Evolutionary conservation across 2,329 filamentous ascomycete species (phyloP).

Genomic region (Apiospora malaysiana): DNA sequence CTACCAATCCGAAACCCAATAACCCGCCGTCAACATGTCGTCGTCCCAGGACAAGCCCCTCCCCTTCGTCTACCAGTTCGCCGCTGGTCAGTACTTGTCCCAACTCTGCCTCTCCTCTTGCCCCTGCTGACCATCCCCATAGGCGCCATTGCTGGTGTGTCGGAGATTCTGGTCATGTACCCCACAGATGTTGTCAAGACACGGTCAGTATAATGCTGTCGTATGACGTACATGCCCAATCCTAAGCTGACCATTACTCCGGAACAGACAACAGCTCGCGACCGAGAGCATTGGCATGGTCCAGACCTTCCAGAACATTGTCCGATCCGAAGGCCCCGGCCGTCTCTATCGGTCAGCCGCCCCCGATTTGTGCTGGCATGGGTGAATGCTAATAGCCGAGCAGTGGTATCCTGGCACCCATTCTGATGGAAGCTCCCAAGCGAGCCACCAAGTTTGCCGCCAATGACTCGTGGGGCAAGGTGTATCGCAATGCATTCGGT

Average conservation of each 20-base stretch:
- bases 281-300: conserved; percentile 77
- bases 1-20: not conserved
- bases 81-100: conserved; percentile 69
- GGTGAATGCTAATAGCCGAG: conserved; percentile 20
- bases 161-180: conserved; percentile 97
- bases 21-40: conserved; percentile 60
- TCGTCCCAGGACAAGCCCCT: conserved; percentile 72
- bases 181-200: conserved; percentile 99
- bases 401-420: conserved; percentile 67
- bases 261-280: conserved; percentile 18
- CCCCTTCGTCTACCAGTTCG: conserved; percentile 94
- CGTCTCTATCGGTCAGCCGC: conserved; percentile 94
- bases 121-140: conserved; percentile 36
- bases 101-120: conserved; percentile 31
- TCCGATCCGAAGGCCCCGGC: conserved; percentile 90
- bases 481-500: conserved; percentile 89
- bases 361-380: conserved; percentile 71
- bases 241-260: conserved; percentile 72
- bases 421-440: conserved; percentile 91
- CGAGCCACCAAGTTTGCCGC: conserved; percentile 98
- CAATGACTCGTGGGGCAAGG: conserved; percentile 96
- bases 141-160: conserved; percentile 96
- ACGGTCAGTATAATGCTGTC: conserved; percentile 72
- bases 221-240: conserved; percentile 13
- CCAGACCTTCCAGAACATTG: conserved; percentile 97